phyloP scores from a whole-genome alignment of 2,329 filamentous ascomycete genomes.

The Diaporthe sp. region DNA sequence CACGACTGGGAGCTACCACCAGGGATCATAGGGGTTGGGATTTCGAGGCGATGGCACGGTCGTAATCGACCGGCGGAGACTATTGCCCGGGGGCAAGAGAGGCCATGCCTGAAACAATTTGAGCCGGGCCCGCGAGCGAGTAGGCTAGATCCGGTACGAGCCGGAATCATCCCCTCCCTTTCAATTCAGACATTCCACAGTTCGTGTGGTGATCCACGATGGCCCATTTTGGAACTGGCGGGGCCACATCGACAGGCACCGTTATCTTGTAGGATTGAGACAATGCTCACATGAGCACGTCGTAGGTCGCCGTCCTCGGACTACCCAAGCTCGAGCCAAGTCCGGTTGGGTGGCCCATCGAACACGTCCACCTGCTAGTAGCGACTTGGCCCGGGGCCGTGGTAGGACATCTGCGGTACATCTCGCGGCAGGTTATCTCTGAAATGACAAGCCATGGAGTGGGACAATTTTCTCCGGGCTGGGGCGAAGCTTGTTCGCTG shows the following conservation, averaged over 20 bases:
- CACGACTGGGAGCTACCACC: slow-evolving; percentile 3
- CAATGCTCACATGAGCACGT: not conserved
- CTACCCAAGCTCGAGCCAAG: not conserved
- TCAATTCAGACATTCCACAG: slow-evolving; percentile 5
- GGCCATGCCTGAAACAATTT: not conserved
- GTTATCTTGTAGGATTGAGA: slow-evolving; percentile 6
- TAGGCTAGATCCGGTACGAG: slow-evolving; percentile 20
- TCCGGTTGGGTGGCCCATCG: slow-evolving; percentile 6
- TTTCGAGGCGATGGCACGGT: slow-evolving; percentile 10
- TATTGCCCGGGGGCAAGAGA: slow-evolving; percentile 7
- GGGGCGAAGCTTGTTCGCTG: slow-evolving; percentile 24
- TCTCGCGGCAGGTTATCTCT: not conserved
- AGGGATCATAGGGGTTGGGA: not conserved
- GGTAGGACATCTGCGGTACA: slow-evolving; percentile 11
- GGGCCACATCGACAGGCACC: not conserved
- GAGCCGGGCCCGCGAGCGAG: slow-evolving; percentile 15
- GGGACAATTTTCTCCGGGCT: not conserved
- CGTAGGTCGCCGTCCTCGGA: slow-evolving; percentile 2
- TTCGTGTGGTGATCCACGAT: not conserved
- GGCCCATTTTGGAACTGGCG: not conserved
- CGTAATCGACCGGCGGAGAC: not conserved
- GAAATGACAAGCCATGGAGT: not conserved
- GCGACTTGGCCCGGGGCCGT: not conserved
- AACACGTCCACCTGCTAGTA: not conserved
- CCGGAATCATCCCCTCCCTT: not conserved